Percentiles rank a stretch among this genome's conserved stretches.
These are phyloP conservation scores for Cystofilobasidium capitatum DNA, from an alignment of 768 basidiomycete species.

Conservation along the genomic window DNA sequence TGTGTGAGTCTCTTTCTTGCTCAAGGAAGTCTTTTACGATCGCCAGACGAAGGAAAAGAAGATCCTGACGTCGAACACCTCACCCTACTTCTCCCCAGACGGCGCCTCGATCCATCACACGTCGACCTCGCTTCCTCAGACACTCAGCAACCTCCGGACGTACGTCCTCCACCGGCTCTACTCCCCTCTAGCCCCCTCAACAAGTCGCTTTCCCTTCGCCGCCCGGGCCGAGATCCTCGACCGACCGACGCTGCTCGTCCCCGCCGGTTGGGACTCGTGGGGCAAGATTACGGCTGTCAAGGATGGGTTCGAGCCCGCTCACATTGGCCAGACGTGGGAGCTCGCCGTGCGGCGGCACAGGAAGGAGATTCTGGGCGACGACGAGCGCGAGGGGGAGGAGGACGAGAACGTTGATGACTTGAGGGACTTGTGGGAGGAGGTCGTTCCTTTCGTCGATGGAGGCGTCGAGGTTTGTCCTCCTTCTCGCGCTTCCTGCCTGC, in stretches of 20 bases:
- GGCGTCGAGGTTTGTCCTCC: conserved; percentile 53
- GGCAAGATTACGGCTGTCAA: conserved; percentile 83
- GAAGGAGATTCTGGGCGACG: conserved; percentile 46
- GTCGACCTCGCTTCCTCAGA: conserved; percentile 60
- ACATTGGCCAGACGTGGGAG: conserved; percentile 33
- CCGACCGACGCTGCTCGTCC: conserved; percentile 81
- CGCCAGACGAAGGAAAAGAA: no score
- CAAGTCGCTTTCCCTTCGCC: conserved; percentile 72
- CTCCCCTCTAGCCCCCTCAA: conserved; percentile 47
- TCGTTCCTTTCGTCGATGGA: conserved; percentile 60
- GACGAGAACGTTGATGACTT: conserved; percentile 50
- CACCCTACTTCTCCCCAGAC: conserved; percentile 47
- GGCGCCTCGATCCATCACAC: conserved; percentile 89
- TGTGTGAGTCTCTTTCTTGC: conserved; percentile 59
- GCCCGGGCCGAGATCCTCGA: conserved; percentile 86
- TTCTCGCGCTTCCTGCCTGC: conserved; percentile 5
- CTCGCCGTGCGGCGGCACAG: conserved; percentile 33
- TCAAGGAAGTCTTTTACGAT: not conserved
- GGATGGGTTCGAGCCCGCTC: conserved; percentile 75
- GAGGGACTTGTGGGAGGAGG: conserved; percentile 54
- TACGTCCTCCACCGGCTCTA: conserved; percentile 77
- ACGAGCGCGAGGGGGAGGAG: conserved; percentile 47
- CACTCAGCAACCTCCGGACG: conserved; percentile 64
- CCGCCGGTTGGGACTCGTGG: conserved; percentile 97
- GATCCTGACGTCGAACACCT: not conserved